Evolutionary conservation across 306 rosid genomes (phyloP), one percentile per base, ranked within the genome.

Genomic region (Glycine soja): DNA sequence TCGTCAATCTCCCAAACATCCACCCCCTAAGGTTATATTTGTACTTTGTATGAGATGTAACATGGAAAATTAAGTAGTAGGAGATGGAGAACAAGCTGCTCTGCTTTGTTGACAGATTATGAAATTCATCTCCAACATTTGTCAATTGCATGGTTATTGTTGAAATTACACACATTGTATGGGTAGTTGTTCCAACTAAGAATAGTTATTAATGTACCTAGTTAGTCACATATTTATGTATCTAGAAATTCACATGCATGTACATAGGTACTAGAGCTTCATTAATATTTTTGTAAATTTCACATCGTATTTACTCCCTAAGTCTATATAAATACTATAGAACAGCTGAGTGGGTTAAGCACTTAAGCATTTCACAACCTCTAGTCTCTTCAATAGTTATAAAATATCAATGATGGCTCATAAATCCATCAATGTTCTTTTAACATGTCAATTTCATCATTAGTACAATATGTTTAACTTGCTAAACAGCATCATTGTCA

Each of bases 391-490:
- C n/a, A n/a, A n/a, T n/a, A n/a, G n/a, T n/a, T 51, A 50, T 50
- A 34, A 48, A 52, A 72, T 58, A 72, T 9, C 63, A 52, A 51
- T 52, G 64, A 72, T 32, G 64, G 34, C 62, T 72, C 47, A 14
- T 1, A 34, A 51, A 54, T 54, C 5, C 8, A 11, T 10, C 4
- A 52, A 54, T 54, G 3, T 14, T 51, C 19, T 54, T 69, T 46
- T 69, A 14, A 47, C 57, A 69, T 69, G 42, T 46, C 11, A 69
- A 11, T 18, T 46, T 46, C 74, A 10, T 19, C 74, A 3, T 56
- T 19, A 9, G n/a, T 46, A 18, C 56, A 18, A 18, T 47, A 46
- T 69, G 74, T 56, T 69, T 18, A 12, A 16, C 42, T 69, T 46
- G 32, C 74, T 11, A 16, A 46, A 10, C 47, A 46, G 19, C 16